Evolutionary conservation across 2,329 filamentous ascomycete genomes (phyloP).

Genomic region (Grosmannia serpens): DNA sequence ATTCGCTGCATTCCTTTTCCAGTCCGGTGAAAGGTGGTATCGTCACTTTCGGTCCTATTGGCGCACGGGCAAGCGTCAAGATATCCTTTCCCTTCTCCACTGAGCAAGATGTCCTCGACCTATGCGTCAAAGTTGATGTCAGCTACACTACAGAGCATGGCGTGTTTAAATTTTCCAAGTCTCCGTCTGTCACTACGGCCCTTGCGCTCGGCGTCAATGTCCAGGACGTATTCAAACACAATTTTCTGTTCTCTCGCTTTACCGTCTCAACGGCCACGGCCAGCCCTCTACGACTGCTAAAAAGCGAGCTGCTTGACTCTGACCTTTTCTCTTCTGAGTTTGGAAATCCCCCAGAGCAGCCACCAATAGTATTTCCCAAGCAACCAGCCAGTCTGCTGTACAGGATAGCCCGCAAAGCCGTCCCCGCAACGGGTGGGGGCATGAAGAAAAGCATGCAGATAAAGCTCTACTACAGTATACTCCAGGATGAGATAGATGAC

Average conservation of each 20-base stretch:
- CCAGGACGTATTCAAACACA: constrained; percentile 85
- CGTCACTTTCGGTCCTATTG: constrained; percentile 38
- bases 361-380: constrained; percentile 60
- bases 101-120: constrained; percentile 60
- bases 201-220: constrained; percentile 90
- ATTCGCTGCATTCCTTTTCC: constrained; percentile 23
- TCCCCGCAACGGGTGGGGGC: constrained; percentile 20
- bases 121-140: constrained; percentile 67
- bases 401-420: constrained; percentile 52
- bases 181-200: constrained; percentile 55
- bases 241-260: constrained; percentile 75
- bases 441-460: constrained; percentile 47
- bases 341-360: constrained; percentile 37
- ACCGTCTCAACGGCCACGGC: constrained; percentile 72
- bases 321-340: constrained; percentile 56
- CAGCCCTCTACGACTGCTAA: constrained; percentile 63
- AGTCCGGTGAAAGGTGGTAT: constrained; percentile 42
- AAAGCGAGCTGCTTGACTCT: constrained; percentile 59
- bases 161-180: constrained; percentile 51
- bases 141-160: constrained; percentile 58
- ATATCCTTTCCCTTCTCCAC: constrained; percentile 72
- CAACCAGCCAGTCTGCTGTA: constrained; percentile 76
- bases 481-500: constrained; percentile 60
- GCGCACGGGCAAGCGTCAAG: constrained; percentile 33
- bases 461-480: constrained; percentile 61